Base-by-base conservation (phyloP, 768 basidiomycete species). In the Asterophora parasitica region DNA sequence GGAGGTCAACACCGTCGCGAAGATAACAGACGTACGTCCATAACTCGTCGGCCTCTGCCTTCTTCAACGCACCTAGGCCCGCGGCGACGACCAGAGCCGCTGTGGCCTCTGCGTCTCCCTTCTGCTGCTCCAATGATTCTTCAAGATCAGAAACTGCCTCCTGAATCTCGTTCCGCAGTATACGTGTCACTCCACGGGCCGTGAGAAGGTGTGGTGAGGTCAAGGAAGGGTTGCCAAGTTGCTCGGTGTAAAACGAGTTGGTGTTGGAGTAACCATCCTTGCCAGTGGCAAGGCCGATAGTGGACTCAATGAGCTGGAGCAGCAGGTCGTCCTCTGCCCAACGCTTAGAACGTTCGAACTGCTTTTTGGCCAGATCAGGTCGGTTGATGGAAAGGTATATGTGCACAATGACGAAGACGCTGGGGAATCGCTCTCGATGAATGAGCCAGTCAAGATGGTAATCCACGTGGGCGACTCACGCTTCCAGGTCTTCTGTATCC, bases 351-450 rank as follows among this genome's bases (percentile, higher is more conserved):
- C 82, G 77, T 27, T 88, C 84, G 61, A 90, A 85, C 58, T 90
- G 85, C 60, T 83, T 88, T 66, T 83, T 87, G 20, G 93, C 93
- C 32, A 93, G 78, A 68, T 90, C 92, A 28, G 84, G 72, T 34
- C 93, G 84, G 63, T 88, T 79, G 48, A 94, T 89, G n/a, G 90
- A 89, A 31, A 97, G 81, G 61, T 92, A 89, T 42, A 95, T 80
- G 60, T 95, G 90, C 10, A 88, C 82, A 39, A 87, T 80, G 36
- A 92, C 67, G 4, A 91, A 86, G 30, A 90, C 83, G 34, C 93
- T 95, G 56, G 16, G 30, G 11, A 46, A 16, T 42, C 45, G 45
- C n/a, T 6, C 33, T 28, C 32, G 23, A 13, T 34, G 16, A 43
- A 45, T 20, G 19, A 41, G 23, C 42, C 39, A 43, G 20, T 26